Evolutionary conservation across 805 yeast genomes (phyloP).

Genomic region (Metschnikowia amazonensis): DNA sequence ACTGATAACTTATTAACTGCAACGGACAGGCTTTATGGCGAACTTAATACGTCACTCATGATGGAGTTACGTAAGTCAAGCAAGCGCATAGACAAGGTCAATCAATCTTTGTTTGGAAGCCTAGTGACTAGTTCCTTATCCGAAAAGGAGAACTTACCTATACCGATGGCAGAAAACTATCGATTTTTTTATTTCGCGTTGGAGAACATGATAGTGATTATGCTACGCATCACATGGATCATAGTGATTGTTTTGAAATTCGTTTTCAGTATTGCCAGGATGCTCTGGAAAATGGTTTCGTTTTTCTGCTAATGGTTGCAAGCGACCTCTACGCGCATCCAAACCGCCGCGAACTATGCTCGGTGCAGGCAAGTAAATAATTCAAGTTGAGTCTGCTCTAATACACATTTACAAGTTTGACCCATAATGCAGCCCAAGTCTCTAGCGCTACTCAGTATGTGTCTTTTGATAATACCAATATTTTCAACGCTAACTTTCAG

Average conservation of each 20-base stretch:
- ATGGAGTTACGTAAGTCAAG: slow-evolving; percentile 53
- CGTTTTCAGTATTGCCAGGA: slow-evolving; percentile 20
- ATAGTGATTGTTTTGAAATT: slow-evolving; percentile 46
- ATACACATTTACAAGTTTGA: background rate
- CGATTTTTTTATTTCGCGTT: slow-evolving; percentile 40
- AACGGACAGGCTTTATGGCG: slow-evolving; percentile 68
- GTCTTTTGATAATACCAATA: background rate
- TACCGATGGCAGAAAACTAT: slow-evolving; percentile 31
- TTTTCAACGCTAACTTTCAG: slow-evolving; percentile 26
- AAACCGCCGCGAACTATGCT: background rate
- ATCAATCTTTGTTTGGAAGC: slow-evolving; percentile 31
- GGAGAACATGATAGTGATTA: slow-evolving; percentile 51
- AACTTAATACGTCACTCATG: slow-evolving; percentile 66
- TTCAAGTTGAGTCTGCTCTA: background rate
- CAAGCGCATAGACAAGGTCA: slow-evolving; percentile 46
- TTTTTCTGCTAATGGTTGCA: slow-evolving; percentile 5
- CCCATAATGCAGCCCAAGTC: slow-evolving; percentile 44
- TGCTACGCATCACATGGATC: slow-evolving; percentile 55
- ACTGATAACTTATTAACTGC: slow-evolving; percentile 59
- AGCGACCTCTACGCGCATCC: background rate
- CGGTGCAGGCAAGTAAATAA: background rate
- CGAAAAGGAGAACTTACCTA: slow-evolving; percentile 20
- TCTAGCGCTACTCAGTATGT: slow-evolving; percentile 38
- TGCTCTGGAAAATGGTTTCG: slow-evolving; percentile 10
- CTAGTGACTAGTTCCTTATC: slow-evolving; percentile 12